Percentiles rank a stretch among this genome's conserved stretches.
Evolutionary conservation across 2,329 filamentous ascomycete genomes (phyloP).

Genomic region (Chrysosporium queenslandicum): DNA sequence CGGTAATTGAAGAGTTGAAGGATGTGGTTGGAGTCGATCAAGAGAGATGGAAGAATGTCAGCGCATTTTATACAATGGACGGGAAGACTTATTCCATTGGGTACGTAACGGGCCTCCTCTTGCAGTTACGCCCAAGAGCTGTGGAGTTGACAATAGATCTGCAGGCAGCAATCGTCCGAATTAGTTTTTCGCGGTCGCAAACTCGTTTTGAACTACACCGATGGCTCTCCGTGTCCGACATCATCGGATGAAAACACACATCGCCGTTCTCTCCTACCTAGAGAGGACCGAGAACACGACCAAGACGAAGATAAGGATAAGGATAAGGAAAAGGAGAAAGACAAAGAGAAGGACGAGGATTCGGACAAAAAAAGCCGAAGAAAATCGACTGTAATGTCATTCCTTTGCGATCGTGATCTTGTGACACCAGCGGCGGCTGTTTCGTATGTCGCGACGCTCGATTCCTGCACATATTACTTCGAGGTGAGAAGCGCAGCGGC

Average conservation of each 20-base stretch:
- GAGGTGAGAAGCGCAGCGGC: slow-evolving; percentile 78
- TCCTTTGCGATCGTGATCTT: slow-evolving; percentile 82
- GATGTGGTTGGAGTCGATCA: slow-evolving; percentile 39
- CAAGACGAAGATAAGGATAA: slow-evolving; percentile 28
- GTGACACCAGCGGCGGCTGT: slow-evolving; percentile 56
- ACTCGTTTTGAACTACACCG: slow-evolving; percentile 64
- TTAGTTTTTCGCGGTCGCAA: slow-evolving; percentile 45
- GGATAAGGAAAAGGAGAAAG: slow-evolving; percentile 30
- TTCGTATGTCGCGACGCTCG: slow-evolving; percentile 78
- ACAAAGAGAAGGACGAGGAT: slow-evolving; percentile 19
- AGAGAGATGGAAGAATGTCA: slow-evolving; percentile 38
- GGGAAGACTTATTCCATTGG: slow-evolving; percentile 40
- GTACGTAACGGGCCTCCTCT: slow-evolving; percentile 24
- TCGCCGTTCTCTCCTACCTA: slow-evolving; percentile 16
- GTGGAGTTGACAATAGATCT: not conserved
- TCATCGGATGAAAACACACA: slow-evolving; percentile 10
- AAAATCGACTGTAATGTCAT: slow-evolving; percentile 82
- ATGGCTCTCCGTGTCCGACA: slow-evolving; percentile 58
- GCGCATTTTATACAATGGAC: slow-evolving; percentile 40
- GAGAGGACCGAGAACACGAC: slow-evolving; percentile 20
- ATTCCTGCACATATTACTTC: slow-evolving; percentile 93
- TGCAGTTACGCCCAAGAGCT: not conserved
- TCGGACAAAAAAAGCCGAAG: slow-evolving; percentile 24
- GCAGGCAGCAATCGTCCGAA: slow-evolving; percentile 37
- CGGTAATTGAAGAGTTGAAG: slow-evolving; percentile 39